Base-by-base conservation (phyloP, 2,329 filamentous ascomycete genomes). In the Tolypocladium capitatum region DNA sequence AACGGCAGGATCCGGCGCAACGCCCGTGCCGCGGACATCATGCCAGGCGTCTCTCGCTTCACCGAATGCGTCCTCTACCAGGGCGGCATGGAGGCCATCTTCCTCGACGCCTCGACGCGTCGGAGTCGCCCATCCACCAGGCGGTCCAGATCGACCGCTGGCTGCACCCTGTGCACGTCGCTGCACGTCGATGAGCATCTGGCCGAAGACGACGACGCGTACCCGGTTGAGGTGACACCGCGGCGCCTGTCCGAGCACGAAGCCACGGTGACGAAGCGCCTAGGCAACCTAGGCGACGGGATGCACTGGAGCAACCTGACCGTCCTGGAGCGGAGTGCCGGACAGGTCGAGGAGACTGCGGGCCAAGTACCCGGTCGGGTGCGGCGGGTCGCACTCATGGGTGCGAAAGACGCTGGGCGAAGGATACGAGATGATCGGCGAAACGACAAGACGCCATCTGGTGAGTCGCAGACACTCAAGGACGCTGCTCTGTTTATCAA, bases 11-110 rank as follows among this genome's bases (percentile, higher is more conserved):
- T 86, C 51, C 65, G 66, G 32, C 72, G 80, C 43, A 76, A 69
- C 40, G 78, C 77, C 46, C 72, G 77, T 40, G 78, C 81, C n/a
- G 71, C 75, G 0, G 80, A 85, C 60, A 81, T 75, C 1, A 74
- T 76, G 46, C 70, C 73, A 1, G 78, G 76, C 2, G 68, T 83
- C 45, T 80, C 72, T 21, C 72, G 73, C 14, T 85, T 84, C 55
- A 75, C 77, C 47, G 75, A 86, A 57, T 74, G 80, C 3, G 78
- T 84, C 4, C 61, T 89, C 35, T 83, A 86, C 54, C 84, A 88
- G 63, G 84, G 82, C 3, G 75, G 82, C 1, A 78, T 86, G 50
- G 83, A 87, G 58, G 68, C 73, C 1, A 83, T 81, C 58, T 80
- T 84, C 54, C 67, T 83, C 0, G 79, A 84, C 51, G 72, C 74